A percentile compares a stretch with the other conserved stretches of the same genome.
phyloP scores from a whole-genome alignment of 2,329 filamentous ascomycete genomes.

The Penicillium sp. region DNA sequence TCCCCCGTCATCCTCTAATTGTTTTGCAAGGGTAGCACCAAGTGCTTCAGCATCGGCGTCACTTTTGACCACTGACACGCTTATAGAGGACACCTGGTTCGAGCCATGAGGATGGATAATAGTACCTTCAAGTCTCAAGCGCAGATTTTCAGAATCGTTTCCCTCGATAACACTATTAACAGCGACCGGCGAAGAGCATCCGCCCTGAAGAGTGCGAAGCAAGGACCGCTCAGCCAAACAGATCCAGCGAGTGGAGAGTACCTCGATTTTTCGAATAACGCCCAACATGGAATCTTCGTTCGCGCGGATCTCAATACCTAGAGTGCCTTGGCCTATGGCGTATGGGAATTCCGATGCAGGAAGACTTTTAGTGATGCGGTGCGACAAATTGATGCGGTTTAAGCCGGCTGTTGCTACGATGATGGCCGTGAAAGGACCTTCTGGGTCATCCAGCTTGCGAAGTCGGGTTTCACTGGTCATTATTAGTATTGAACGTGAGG shows the following conservation, averaged over 20 bases:
- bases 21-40: slow-evolving; percentile 4
- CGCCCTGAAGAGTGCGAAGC: slow-evolving; percentile 17
- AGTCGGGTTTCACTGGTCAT: slow-evolving; percentile 65
- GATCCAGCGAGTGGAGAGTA: slow-evolving; percentile 9
- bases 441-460: slow-evolving; percentile 75
- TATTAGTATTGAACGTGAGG: neutral
- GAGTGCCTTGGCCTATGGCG: slow-evolving; percentile 86
- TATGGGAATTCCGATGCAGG: slow-evolving; percentile 71
- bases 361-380: slow-evolving; percentile 75
- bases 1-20: slow-evolving; percentile 8
- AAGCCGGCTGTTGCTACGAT: slow-evolving; percentile 86
- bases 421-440: slow-evolving; percentile 72
- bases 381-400: slow-evolving; percentile 69
- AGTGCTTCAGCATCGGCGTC: slow-evolving; percentile 9
- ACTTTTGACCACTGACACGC: neutral
- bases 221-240: slow-evolving; percentile 19
- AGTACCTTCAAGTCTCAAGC: slow-evolving; percentile 5
- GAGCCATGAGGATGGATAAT: slow-evolving; percentile 15
- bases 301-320: slow-evolving; percentile 52
- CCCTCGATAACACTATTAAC: slow-evolving; percentile 5
- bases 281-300: slow-evolving; percentile 5
- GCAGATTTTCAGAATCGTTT: neutral
- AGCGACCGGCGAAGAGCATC: slow-evolving; percentile 26
- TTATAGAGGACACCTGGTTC: slow-evolving; percentile 5
- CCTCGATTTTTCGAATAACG: slow-evolving; percentile 12